Evolutionary conservation across 1,284 basidiomycete genomes (phyloP).

Genomic region (Ustilago sp.): DNA sequence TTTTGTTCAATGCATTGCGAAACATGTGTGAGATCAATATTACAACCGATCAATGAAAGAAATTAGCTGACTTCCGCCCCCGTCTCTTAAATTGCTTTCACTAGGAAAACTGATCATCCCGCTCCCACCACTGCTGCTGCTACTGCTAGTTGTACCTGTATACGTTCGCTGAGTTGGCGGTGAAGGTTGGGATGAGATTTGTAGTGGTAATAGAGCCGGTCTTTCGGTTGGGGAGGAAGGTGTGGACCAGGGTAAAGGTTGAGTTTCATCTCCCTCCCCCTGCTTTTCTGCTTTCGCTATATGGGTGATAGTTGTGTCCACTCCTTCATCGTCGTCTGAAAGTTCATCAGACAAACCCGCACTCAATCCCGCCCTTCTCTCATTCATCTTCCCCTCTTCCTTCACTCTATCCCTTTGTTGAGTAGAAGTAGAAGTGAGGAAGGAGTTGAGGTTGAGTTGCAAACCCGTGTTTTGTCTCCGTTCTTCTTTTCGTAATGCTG

Average conservation of each 20-base stretch:
- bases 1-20: not conserved
- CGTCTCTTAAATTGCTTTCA: constrained; percentile 7
- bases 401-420: not conserved
- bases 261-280: constrained; percentile 21
- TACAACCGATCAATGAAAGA: constrained; percentile 25
- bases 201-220: not conserved
- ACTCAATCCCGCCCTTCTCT: constrained; percentile 13
- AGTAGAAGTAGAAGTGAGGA: not conserved
- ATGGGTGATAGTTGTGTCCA: not conserved
- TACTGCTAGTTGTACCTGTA: constrained; percentile 6
- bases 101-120: constrained; percentile 21
- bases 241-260: constrained; percentile 29
- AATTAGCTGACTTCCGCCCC: constrained; percentile 19
- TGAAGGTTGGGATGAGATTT: constrained; percentile 1
- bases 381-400: not conserved
- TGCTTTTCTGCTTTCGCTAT: not conserved
- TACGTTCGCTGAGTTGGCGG: constrained; percentile 7
- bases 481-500: constrained; percentile 30
- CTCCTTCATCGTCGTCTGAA: constrained; percentile 29
- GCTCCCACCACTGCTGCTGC: constrained; percentile 8
- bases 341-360: constrained; percentile 27
- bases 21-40: not conserved
- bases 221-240: constrained; percentile 4
- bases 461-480: constrained; percentile 22
- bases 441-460: constrained; percentile 28